phyloP scores from a whole-genome alignment of 1,139 yeast genomes.

The Geotrichum cucujoidarum region DNA sequence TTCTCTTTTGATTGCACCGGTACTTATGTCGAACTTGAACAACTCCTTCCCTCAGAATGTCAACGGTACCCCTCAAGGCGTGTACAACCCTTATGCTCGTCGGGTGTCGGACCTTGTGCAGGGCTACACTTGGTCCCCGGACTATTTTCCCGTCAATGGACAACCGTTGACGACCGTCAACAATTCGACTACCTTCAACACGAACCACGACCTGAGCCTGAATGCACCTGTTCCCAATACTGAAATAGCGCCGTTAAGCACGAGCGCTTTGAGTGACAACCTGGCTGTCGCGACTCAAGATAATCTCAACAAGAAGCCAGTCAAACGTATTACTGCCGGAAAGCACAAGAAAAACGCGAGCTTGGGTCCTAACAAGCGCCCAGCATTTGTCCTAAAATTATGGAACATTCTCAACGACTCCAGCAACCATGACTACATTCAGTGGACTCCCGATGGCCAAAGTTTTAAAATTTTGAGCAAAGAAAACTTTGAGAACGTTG shows the following conservation, averaged over 20 bases:
- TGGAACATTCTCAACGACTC: slow-evolving; percentile 95
- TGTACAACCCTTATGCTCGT: slow-evolving; percentile 1
- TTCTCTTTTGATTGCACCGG: not conserved
- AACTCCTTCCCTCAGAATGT: not conserved
- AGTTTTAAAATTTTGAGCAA: slow-evolving; percentile 80
- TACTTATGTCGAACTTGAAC: slow-evolving; percentile 2
- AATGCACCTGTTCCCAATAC: not conserved
- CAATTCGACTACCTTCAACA: not conserved
- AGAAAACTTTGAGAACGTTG: slow-evolving; percentile 77
- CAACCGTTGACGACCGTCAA: not conserved
- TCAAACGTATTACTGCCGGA: slow-evolving; percentile 20
- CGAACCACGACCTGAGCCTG: not conserved
- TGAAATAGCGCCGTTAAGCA: slow-evolving; percentile 15
- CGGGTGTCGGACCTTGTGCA: slow-evolving; percentile 15
- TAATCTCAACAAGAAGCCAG: not conserved
- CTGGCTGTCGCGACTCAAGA: slow-evolving; percentile 1
- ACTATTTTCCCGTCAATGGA: slow-evolving; percentile 6
- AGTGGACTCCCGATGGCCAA: slow-evolving; percentile 83
- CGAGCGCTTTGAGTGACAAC: slow-evolving; percentile 10
- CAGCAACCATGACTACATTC: slow-evolving; percentile 59
- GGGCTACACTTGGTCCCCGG: slow-evolving; percentile 15
- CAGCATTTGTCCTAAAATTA: slow-evolving; percentile 85
- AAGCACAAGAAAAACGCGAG: slow-evolving; percentile 28
- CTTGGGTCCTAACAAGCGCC: slow-evolving; percentile 45
- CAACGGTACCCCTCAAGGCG: not conserved